These are phyloP conservation scores for Botryotinia globosa DNA, from an alignment of 2,329 filamentous ascomycete genomes.

Conservation along the genomic window DNA sequence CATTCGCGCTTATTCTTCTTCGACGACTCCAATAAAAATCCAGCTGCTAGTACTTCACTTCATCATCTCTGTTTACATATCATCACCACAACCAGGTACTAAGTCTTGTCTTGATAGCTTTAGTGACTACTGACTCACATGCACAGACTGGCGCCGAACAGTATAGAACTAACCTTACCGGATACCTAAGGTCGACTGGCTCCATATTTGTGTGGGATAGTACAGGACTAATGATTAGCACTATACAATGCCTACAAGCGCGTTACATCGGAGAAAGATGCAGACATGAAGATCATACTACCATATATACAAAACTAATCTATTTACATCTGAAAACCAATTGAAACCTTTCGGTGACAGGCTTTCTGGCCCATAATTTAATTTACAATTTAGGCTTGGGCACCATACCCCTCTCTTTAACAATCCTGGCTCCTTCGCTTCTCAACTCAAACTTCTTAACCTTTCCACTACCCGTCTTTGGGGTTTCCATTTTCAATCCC, in stretches of 20 bases:
- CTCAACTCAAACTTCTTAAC: conserved; percentile 54
- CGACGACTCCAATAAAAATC: not conserved
- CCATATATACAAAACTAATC: conserved; percentile 6
- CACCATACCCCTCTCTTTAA: conserved; percentile 20
- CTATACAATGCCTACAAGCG: not conserved
- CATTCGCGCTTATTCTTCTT: not conserved
- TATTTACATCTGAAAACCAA: not conserved
- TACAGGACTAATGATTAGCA: not conserved
- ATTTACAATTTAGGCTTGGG: conserved; percentile 14
- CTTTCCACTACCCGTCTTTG: conserved; percentile 70
- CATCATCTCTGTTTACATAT: not conserved
- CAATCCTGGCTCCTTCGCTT: conserved; percentile 26
- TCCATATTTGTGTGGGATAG: not conserved
- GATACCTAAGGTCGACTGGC: not conserved
- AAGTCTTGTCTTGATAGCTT: not conserved
- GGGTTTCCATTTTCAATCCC: conserved; percentile 47
- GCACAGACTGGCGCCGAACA: not conserved
- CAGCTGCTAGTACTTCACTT: too few relatives aligned
- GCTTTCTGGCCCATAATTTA: not conserved
- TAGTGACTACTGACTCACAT: not conserved
- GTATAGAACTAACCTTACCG: not conserved
- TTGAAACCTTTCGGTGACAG: not conserved
- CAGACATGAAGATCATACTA: not conserved
- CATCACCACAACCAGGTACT: too few relatives aligned
- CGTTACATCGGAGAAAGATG: not conserved